Conservation (phyloP, 345 rosid species). For the Citrus hindsii region DNA sequence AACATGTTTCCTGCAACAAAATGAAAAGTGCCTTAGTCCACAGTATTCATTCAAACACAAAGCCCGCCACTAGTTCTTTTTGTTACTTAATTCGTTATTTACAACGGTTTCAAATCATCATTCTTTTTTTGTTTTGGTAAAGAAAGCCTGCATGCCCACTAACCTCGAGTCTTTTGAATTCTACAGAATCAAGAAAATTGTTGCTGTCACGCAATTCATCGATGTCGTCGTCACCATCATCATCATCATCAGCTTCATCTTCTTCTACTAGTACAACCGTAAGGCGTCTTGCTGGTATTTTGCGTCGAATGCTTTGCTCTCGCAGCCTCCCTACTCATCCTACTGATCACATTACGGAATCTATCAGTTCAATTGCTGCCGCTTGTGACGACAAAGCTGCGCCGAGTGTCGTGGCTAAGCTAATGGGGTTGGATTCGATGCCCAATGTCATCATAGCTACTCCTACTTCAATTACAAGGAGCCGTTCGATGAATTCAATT, state of each 20-base stretch:
- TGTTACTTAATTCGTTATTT: neutral
- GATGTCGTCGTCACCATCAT: conserved; percentile 22
- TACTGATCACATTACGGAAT: conserved; percentile 40
- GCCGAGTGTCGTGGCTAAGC: conserved; percentile 72
- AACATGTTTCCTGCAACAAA: conserved; percentile 23
- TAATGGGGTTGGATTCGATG: conserved; percentile 70
- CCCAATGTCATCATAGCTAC: conserved; percentile 10
- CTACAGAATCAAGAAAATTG: too few relatives aligned
- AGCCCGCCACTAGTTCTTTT: conserved; percentile 46
- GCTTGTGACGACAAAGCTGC: conserved; percentile 1
- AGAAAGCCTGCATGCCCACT: neutral
- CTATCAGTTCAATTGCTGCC: conserved; percentile 13
- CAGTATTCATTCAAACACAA: conserved; percentile 41
- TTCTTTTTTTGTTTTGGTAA: neutral
- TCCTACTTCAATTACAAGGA: conserved; percentile 33
- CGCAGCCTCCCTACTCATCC: conserved; percentile 54
- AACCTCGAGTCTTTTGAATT: conserved; percentile 26
- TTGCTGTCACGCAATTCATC: conserved; percentile 34
- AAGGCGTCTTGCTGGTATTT: conserved; percentile 45
- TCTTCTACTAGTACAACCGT: conserved; percentile 29
- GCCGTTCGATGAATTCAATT: conserved; percentile 45
- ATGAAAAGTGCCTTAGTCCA: neutral
- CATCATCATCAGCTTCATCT: neutral
- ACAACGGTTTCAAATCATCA: conserved; percentile 19
- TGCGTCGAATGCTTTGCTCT: conserved; percentile 59